A percentile compares a stretch with the other conserved stretches of the same genome.
Evolutionary conservation across 78 protist genomes (phyloP).

Genomic region (Speleostelium caveatum): DNA sequence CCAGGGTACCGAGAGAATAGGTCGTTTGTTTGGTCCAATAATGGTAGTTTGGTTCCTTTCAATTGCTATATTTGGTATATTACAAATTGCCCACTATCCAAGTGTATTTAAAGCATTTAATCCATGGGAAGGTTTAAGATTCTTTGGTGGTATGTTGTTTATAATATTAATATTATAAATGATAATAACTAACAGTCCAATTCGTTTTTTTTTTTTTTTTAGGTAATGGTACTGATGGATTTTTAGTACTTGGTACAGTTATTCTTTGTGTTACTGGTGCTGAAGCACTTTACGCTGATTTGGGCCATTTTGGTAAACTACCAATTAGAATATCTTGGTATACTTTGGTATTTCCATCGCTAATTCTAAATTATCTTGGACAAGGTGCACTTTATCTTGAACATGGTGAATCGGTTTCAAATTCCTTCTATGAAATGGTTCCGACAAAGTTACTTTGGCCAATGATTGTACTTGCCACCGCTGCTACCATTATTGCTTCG

Average conservation of each 20-base stretch:
- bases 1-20: constrained; percentile 28
- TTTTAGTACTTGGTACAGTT: constrained; percentile 4
- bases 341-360: constrained; percentile 2
- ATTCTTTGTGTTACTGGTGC: constrained; percentile 14
- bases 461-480: constrained; percentile 12
- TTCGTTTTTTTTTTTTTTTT: too few species aligned
- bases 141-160: too few species aligned
- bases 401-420: background rate
- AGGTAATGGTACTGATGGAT: background rate
- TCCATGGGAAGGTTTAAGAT: constrained; percentile 48
- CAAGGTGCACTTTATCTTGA: constrained; percentile 33
- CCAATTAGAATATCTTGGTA: constrained; percentile 47
- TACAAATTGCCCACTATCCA: constrained; percentile 13
- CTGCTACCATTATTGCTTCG: constrained; percentile 28
- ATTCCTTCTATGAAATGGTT: constrained; percentile 35
- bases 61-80: constrained; percentile 35
- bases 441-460: constrained; percentile 49
- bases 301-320: constrained; percentile 35
- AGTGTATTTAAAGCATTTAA: constrained; percentile 33
- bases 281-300: constrained; percentile 47
- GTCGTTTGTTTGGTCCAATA: constrained; percentile 33
- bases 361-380: constrained; percentile 36
- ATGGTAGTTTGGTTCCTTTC: constrained; percentile 37
- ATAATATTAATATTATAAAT: too few species aligned
- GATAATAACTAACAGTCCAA: too few species aligned